Conservation (phyloP, 768 basidiomycete species). For the Gloeopeniophorella convolvens region DNA sequence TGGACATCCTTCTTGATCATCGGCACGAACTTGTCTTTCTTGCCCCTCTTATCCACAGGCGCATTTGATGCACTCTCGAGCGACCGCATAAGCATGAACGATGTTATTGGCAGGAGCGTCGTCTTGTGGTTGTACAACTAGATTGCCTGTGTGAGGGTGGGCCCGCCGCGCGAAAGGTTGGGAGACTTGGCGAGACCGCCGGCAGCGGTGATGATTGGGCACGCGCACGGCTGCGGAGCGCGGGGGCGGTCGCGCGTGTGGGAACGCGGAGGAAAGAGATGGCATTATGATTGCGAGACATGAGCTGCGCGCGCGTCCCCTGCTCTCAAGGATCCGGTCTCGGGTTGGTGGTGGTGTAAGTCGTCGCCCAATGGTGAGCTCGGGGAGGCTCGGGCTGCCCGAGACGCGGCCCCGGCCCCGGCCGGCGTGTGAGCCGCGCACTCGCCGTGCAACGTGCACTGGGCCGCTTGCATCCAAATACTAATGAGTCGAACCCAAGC, state of each 20-base stretch:
- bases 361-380: too few species aligned
- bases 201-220: slow-evolving; percentile 42
- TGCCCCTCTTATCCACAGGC: slow-evolving; percentile 73
- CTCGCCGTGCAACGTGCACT: too few species aligned
- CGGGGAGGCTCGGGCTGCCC: too few species aligned
- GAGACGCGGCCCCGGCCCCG: too few species aligned
- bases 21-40: slow-evolving; percentile 68
- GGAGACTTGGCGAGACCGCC: slow-evolving; percentile 34
- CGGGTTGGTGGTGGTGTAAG: not conserved
- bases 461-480: too few species aligned
- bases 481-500: too few species aligned
- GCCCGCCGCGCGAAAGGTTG: slow-evolving; percentile 36
- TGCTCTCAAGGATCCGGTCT: too few species aligned
- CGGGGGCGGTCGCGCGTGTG: slow-evolving; percentile 2
- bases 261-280: slow-evolving; percentile 24
- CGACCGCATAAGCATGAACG: slow-evolving; percentile 78
- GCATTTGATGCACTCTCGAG: slow-evolving; percentile 86
- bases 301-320: too few species aligned
- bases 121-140: slow-evolving; percentile 94
- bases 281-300: not conserved
- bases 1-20: slow-evolving; percentile 85
- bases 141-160: slow-evolving; percentile 35
- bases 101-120: too few species aligned
- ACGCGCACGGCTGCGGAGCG: slow-evolving; percentile 30
- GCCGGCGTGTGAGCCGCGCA: too few species aligned